A percentile compares a stretch with the other conserved stretches of the same genome.
These are phyloP conservation scores for Xylaria sp. DNA, from an alignment of 2,329 filamentous ascomycete species.

Conservation along the genomic window DNA sequence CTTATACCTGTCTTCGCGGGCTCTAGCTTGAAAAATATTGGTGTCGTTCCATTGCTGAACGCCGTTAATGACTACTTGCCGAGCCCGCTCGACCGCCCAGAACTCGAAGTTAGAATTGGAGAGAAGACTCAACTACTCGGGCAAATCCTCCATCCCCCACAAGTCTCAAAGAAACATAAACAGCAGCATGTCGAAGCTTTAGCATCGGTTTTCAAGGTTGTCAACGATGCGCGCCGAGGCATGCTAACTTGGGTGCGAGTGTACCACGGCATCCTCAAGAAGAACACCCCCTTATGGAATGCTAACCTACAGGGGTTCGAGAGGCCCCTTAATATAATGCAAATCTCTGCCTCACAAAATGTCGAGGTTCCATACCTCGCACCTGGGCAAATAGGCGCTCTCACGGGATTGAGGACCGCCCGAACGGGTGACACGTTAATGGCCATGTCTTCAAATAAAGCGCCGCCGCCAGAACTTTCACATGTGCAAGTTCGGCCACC, in stretches of 20 bases:
- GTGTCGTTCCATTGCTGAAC: slow-evolving; percentile 90
- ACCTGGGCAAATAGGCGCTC: slow-evolving; percentile 92
- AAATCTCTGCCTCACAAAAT: slow-evolving; percentile 89
- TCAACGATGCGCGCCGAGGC: slow-evolving; percentile 85
- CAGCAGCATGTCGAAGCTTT: slow-evolving; percentile 57
- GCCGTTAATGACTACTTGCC: slow-evolving; percentile 89
- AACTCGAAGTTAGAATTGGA: slow-evolving; percentile 79
- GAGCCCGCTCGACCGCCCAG: slow-evolving; percentile 81
- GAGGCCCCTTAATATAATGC: slow-evolving; percentile 81
- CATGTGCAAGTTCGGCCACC: slow-evolving; percentile 87
- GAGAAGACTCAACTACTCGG: slow-evolving; percentile 60
- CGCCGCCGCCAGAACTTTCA: slow-evolving; percentile 75
- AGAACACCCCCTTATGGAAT: slow-evolving; percentile 84
- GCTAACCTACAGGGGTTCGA: slow-evolving; percentile 85
- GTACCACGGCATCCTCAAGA: slow-evolving; percentile 83
- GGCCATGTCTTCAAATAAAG: slow-evolving; percentile 70
- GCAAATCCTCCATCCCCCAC: slow-evolving; percentile 53
- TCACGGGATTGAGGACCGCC: slow-evolving; percentile 89
- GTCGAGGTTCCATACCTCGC: slow-evolving; percentile 83
- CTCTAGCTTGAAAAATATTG: slow-evolving; percentile 92
- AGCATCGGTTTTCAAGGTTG: slow-evolving; percentile 91
- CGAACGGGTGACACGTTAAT: slow-evolving; percentile 93
- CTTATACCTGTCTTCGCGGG: slow-evolving; percentile 90
- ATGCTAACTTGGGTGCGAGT: slow-evolving; percentile 92
- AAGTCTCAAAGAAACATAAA: slow-evolving; percentile 51